Evolutionary conservation across 768 basidiomycete species (phyloP).

Genomic region (Artomyces pyxidatus): DNA sequence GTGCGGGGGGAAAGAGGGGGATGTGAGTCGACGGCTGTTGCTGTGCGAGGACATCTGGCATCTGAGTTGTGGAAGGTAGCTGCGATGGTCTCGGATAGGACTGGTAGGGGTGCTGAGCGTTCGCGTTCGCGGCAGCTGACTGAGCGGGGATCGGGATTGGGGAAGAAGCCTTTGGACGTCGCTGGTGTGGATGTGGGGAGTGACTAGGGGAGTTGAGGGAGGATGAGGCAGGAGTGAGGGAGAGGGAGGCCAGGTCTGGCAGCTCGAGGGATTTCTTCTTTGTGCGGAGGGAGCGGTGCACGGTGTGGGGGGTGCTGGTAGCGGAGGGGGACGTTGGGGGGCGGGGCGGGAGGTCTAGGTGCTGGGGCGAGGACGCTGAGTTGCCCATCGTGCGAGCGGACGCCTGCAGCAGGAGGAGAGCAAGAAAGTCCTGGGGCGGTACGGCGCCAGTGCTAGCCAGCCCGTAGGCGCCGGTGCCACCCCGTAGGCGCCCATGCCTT

Average conservation of each 20-base stretch:
- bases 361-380: neutral
- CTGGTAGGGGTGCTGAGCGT: slow-evolving; percentile 12
- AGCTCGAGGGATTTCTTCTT: slow-evolving; percentile 73
- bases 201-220: slow-evolving; percentile 29
- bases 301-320: slow-evolving; percentile 33
- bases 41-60: slow-evolving; percentile 32
- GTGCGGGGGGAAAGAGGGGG: slow-evolving; percentile 23
- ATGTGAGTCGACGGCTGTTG: slow-evolving; percentile 40
- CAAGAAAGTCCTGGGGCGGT: too few relatives aligned
- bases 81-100: slow-evolving; percentile 11
- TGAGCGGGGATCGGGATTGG: slow-evolving; percentile 39
- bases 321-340: slow-evolving; percentile 23
- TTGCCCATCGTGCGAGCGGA: too few relatives aligned
- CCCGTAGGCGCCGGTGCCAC: too few relatives aligned
- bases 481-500: too few relatives aligned
- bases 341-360: neutral
- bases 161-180: slow-evolving; percentile 36
- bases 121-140: slow-evolving; percentile 18
- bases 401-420: too few relatives aligned
- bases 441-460: too few relatives aligned
- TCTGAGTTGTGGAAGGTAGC: slow-evolving; percentile 23
- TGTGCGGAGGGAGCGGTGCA: slow-evolving; percentile 53
- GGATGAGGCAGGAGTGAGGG: slow-evolving; percentile 35
- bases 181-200: slow-evolving; percentile 34
- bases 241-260: slow-evolving; percentile 56